Conservation (phyloP, 1,284 basidiomycete species). For the Malassezia pachydermatis region DNA sequence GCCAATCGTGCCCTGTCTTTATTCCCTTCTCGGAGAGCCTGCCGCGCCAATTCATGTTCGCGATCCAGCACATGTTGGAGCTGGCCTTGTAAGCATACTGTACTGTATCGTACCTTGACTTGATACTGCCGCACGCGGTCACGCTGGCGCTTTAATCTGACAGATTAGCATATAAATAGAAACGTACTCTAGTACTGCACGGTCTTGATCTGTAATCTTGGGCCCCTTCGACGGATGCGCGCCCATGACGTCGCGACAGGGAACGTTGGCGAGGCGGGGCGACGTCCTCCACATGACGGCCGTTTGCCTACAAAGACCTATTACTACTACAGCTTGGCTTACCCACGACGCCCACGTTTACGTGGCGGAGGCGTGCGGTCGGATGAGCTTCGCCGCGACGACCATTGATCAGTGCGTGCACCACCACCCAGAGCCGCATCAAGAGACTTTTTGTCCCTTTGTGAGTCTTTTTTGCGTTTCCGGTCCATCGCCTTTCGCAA, state of each 20-base stretch:
- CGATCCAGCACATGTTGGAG: conserved; percentile 74
- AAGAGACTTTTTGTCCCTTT: conserved; percentile 12
- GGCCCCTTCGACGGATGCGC: conserved; percentile 26
- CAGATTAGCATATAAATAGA: neutral
- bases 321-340: neutral
- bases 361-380: neutral
- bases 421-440: conserved; percentile 16
- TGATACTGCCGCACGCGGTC: conserved; percentile 93
- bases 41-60: conserved; percentile 77
- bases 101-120: conserved; percentile 60
- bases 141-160: conserved; percentile 80
- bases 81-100: conserved; percentile 51
- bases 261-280: neutral
- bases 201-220: conserved; percentile 84
- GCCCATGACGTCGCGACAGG: too few relatives aligned
- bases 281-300: neutral
- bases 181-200: conserved; percentile 83
- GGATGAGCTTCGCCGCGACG: neutral
- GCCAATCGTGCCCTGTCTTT: conserved; percentile 79
- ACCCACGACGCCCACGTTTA: conserved; percentile 16
- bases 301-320: too few relatives aligned
- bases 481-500: conserved; percentile 18
- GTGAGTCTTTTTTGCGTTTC: conserved; percentile 11
- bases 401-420: conserved; percentile 5
- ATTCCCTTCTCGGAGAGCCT: conserved; percentile 67